Evolutionary conservation across 164 flowering plant genomes (phyloP).

Genomic region (Vitis cinerea): DNA sequence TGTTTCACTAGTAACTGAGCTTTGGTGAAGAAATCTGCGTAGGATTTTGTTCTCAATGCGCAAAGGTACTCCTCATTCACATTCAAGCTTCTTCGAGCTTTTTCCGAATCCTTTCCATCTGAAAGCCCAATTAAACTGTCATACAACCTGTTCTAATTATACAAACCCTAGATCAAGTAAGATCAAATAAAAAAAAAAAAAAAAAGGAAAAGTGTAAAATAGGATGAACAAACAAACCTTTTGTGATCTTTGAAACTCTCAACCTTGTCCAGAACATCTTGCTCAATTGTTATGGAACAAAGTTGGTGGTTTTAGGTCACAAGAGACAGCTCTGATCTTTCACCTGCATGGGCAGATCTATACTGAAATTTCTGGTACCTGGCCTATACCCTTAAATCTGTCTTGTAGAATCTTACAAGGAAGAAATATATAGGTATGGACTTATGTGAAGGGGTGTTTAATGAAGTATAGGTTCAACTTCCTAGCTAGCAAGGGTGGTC

Average conservation of each 20-base stretch:
- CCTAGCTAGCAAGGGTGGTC: neutral
- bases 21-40: slow-evolving; percentile 45
- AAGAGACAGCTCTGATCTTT: neutral
- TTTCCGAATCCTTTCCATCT: slow-evolving; percentile 25
- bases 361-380: neutral
- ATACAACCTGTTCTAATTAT: neutral
- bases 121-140: slow-evolving; percentile 5
- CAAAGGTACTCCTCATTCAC: slow-evolving; percentile 57
- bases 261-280: slow-evolving; percentile 34
- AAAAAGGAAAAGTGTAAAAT: too few species aligned
- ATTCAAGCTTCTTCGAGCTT: slow-evolving; percentile 27
- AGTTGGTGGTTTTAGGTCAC: neutral
- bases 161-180: too few species aligned
- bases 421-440: neutral
- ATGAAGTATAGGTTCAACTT: neutral
- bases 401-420: neutral
- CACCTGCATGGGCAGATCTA: slow-evolving; percentile 1
- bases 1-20: slow-evolving; percentile 35
- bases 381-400: neutral
- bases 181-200: neutral
- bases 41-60: slow-evolving; percentile 59
- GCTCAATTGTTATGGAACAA: neutral
- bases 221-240: slow-evolving; percentile 26
- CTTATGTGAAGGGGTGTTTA: neutral
- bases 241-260: slow-evolving; percentile 25